phyloP scores from a whole-genome alignment of 441 rosid species.

The Croton laevigatus region DNA sequence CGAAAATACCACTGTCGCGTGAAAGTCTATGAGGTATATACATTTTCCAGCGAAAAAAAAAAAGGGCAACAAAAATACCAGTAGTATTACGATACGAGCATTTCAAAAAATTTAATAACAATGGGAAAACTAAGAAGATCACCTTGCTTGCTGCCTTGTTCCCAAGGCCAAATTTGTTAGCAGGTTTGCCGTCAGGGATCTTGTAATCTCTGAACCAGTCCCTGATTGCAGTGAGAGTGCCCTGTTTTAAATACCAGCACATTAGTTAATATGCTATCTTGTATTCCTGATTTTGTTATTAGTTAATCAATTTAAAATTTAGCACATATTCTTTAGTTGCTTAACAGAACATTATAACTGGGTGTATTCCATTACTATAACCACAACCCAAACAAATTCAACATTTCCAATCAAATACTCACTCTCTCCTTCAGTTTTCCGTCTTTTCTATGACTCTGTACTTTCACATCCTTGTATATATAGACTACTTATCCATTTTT shows the following conservation, averaged over 20 bases:
- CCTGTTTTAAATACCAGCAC: constrained; percentile 45
- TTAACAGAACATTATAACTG: not conserved
- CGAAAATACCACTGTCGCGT: not conserved
- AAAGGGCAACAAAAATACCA: too few relatives aligned
- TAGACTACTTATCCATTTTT: too few relatives aligned
- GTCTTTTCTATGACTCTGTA: not conserved
- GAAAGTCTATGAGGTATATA: too few relatives aligned
- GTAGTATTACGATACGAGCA: too few relatives aligned
- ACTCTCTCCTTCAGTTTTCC: not conserved
- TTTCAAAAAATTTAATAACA: not conserved
- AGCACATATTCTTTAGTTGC: not conserved
- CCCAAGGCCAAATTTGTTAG: constrained; percentile 94
- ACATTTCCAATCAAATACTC: not conserved
- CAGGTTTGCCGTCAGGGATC: constrained; percentile 96
- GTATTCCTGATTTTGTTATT: not conserved
- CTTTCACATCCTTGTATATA: not conserved
- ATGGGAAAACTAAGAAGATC: not conserved
- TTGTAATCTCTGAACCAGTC: constrained; percentile 98
- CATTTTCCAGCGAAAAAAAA: too few relatives aligned
- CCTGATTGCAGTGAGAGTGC: constrained; percentile 78
- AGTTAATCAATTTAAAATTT: not conserved
- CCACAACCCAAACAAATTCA: not conserved
- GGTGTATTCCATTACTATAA: not conserved
- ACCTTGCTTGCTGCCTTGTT: constrained; percentile 91
- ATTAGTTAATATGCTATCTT: not conserved